A percentile compares a stretch with the other conserved stretches of the same genome.
phyloP scores from a whole-genome alignment of 1,139 yeast genomes.

The Taphrina flavorubra region DNA sequence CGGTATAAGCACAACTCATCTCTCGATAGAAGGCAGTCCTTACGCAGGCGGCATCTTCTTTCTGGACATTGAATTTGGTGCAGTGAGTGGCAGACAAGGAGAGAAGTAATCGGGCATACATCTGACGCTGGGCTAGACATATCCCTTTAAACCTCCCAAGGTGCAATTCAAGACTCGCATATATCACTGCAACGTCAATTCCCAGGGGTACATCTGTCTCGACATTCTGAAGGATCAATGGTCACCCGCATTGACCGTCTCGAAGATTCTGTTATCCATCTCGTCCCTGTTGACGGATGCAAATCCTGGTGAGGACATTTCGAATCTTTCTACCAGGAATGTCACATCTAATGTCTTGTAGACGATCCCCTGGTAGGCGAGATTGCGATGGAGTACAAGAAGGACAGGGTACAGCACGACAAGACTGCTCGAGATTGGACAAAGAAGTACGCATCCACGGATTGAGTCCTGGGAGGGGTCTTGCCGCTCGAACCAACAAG shows the following conservation, averaged over 20 bases:
- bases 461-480: not conserved
- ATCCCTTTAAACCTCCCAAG: constrained; percentile 67
- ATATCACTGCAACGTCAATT: constrained; percentile 75
- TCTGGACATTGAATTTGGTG: constrained; percentile 57
- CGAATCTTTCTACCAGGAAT: not conserved
- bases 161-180: constrained; percentile 67
- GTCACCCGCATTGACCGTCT: constrained; percentile 38
- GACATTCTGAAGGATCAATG: constrained; percentile 55
- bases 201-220: constrained; percentile 66
- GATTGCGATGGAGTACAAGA: constrained; percentile 36
- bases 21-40: constrained; percentile 24
- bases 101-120: not conserved
- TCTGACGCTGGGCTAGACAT: constrained; percentile 52
- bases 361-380: constrained; percentile 40
- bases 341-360: not conserved
- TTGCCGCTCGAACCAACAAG: too few species aligned
- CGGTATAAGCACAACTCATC: not conserved
- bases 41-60: constrained; percentile 24
- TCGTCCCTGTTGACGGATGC: constrained; percentile 38
- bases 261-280: constrained; percentile 33
- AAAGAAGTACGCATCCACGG: constrained; percentile 21
- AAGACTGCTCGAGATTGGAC: constrained; percentile 39
- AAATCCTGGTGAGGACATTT: constrained; percentile 24
- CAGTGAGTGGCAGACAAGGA: constrained; percentile 51
- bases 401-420: constrained; percentile 34